Evolutionary conservation across 2,329 filamentous ascomycete species (phyloP), one percentile per base, ranked within the genome.

Genomic region (Trichoderma oligosporum): DNA sequence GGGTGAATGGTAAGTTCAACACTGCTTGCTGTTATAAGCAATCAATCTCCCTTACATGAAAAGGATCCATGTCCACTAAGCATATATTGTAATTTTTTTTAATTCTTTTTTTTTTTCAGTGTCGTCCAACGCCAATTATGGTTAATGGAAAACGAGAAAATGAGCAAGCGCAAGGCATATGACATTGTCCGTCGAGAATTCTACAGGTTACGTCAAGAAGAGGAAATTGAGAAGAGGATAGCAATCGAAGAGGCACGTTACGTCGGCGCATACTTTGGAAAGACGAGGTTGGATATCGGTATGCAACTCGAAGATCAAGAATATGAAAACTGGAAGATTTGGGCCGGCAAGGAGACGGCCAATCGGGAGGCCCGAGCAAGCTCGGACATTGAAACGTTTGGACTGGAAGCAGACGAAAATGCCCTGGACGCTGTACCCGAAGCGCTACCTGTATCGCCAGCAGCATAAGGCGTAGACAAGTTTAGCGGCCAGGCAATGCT

Each of bases 41-140:
- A n/a, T n/a, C n/a, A n/a, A n/a, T n/a, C n/a, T n/a, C n/a, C n/a
- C n/a, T n/a, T n/a, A n/a, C n/a, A n/a, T n/a, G n/a, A n/a, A n/a
- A n/a, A n/a, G n/a, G n/a, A n/a, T n/a, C n/a, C n/a, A n/a, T n/a
- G n/a, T n/a, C n/a, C n/a, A n/a, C 36, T 3, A 46, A 41, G 11
- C 11, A 31, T 31, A 11, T 31, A 11, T 31, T 6, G 5, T 31
- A 5, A 31, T 31, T 6, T 31, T 6, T 31, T 6, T 11, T 31
- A 31, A 31, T 31, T 6, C 6, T 31, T 6, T 8, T 58, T 6
- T 14, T 3, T 7, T n/a, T 27, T 58, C 67, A 97, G 93, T 72
- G 94, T 97, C 59, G 85, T 97, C 7, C 93, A 97, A 74, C 86
- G 93, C 61, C 93, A 97, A 70, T 70, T 94, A 59, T 96, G 86